A percentile compares a stretch with the other conserved stretches of the same genome.
Conservation (phyloP, 768 basidiomycete genomes). For the Rhodocollybia butyracea region DNA sequence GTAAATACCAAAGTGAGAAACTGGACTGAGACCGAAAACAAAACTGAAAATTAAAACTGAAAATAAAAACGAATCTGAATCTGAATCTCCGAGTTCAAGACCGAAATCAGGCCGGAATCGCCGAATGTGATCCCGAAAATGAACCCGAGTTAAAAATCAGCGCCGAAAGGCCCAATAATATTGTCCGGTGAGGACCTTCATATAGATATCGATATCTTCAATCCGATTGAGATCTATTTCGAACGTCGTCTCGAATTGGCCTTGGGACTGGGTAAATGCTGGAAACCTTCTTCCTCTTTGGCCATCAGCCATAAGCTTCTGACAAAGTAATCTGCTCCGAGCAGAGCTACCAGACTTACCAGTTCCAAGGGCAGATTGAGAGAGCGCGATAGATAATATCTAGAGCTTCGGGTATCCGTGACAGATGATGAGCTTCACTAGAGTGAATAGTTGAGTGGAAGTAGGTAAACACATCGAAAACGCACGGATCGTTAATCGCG, state of each 20-base stretch:
- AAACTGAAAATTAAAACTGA: too few species aligned
- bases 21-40: too few species aligned
- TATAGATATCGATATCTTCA: conserved; percentile 78
- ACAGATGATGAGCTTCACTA: conserved; percentile 60
- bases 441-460: not conserved
- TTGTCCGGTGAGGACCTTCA: conserved; percentile 83
- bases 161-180: too few species aligned
- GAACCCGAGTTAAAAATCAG: too few species aligned
- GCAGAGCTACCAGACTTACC: conserved; percentile 68
- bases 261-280: conserved; percentile 28
- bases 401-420: conserved; percentile 58
- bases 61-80: too few species aligned
- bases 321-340: conserved; percentile 53
- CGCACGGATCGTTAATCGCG: conserved; percentile 41
- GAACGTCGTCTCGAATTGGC: conserved; percentile 24
- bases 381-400: conserved; percentile 58
- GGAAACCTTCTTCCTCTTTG: conserved; percentile 46
- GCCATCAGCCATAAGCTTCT: conserved; percentile 64
- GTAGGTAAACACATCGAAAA: conserved; percentile 18
- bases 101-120: too few species aligned
- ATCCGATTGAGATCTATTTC: conserved; percentile 63
- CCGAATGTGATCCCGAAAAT: too few species aligned
- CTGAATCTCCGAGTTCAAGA: too few species aligned
- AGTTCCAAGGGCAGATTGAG: conserved; percentile 63
- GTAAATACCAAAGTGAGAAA: too few species aligned